Base-by-base conservation (phyloP, 1,139 yeast genomes). In the Protomyces lactucae-debilis region DNA sequence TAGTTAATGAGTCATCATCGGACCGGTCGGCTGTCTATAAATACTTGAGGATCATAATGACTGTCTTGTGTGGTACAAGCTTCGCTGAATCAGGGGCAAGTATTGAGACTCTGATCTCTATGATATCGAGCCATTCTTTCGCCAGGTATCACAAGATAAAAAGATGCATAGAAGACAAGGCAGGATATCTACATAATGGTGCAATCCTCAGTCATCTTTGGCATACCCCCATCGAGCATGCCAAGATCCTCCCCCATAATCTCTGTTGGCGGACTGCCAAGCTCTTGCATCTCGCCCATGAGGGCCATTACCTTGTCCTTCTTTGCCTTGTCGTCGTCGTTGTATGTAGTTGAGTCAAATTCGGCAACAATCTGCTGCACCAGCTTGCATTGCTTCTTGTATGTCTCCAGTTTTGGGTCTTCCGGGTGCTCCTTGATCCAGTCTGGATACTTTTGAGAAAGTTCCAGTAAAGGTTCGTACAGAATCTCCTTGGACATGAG, bases 261-360 rank as follows among this genome's bases (percentile, higher is more conserved):
- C 64, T 88, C 95, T 35, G 82, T 76, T 2, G 99, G 99, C 0
- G 97, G 96, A 71, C 90, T 88, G 0, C 98, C 97, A 57, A 89
- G 78, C 55, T 73, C 74, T 70, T 78, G 81, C 80, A 78, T 76
- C 64, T 74, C 77, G 71, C 85, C 89, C 79, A 87, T 81, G 67
- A 83, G 79, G 9, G 76, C 72, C 67, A 85, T 82, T 64, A 87
- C 83, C 64, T 76, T 79, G 63, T 81, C 83, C 69, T 87, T 79
- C 69, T 80, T 79, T 5, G 71, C 77, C 57, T 77, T 75, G 71
- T 83, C 79, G 25, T 79, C 78, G 68, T 86, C 91, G 66, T 78
- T 77, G 71, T 84, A 87, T 43, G 72, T 74, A 0, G 84, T 77
- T 14, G 78, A 79, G 69, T 87, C 90, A 72, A 85, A 87, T 32